Evolutionary conservation across 2,329 filamentous ascomycete genomes (phyloP).

Genomic region (Trichoderma sp.): DNA sequence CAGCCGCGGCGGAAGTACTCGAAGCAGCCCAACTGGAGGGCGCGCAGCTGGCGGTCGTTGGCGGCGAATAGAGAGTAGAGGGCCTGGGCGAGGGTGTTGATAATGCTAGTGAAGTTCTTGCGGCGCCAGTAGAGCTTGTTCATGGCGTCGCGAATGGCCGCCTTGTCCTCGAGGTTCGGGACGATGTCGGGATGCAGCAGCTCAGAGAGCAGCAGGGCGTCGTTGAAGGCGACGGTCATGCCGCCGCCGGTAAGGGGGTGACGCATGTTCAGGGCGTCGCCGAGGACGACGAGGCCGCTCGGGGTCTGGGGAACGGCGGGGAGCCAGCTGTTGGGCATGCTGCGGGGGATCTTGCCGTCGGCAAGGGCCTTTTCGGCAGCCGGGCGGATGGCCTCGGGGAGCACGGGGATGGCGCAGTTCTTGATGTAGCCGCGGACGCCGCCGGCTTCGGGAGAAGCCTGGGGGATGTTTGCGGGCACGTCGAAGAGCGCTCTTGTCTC

Average conservation of each 20-base stretch:
- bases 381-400: constrained; percentile 70
- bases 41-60: constrained; percentile 70
- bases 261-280: constrained; percentile 99
- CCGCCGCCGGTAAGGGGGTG: constrained; percentile 95
- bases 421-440: constrained; percentile 82
- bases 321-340: constrained; percentile 95
- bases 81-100: constrained; percentile 97
- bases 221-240: constrained; percentile 97
- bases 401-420: constrained; percentile 73
- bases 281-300: constrained; percentile 73
- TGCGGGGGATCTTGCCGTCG: constrained; percentile 69
- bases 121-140: constrained; percentile 79
- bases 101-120: constrained; percentile 78
- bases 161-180: constrained; percentile 65
- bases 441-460: constrained; percentile 69
- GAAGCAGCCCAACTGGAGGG: constrained; percentile 88
- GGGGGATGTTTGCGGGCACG: constrained; percentile 73
- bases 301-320: constrained; percentile 63
- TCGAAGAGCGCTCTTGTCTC: constrained; percentile 91
- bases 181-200: constrained; percentile 69
- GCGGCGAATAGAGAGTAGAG: constrained; percentile 91
- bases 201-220: constrained; percentile 74
- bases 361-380: constrained; percentile 75
- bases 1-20: constrained; percentile 79
- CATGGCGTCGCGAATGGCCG: constrained; percentile 66